Base-by-base conservation (phyloP, 805 yeast genomes). In the Vanderwaltozyma yarrowii region DNA sequence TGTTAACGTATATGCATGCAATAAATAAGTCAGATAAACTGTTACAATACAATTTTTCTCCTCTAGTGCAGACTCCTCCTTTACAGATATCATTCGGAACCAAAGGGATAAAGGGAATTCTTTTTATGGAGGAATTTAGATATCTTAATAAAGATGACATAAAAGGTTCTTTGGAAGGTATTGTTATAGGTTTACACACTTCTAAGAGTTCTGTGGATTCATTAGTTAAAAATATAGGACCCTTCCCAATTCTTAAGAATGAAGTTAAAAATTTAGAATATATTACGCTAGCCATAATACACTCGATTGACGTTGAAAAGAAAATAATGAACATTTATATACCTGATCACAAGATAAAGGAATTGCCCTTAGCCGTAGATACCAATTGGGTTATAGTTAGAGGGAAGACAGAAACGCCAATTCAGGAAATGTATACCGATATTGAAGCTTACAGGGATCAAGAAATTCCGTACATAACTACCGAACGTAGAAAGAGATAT, bases 381-480 rank as follows among this genome's bases (percentile, higher is more conserved):
- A 52, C 52, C 4, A 55, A 49, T 45, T 46, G 75, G 38, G 43
- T 81, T 0, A 38, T 83, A 2, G 66, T 73, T 1, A 70, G 80
- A 44, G 87, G 85, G 1, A 71, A 74, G 32, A 74, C 82, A 0
- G 84, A 78, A 35, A 58, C 80, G 2, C 92, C 95, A 0, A 52
- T 70, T 0, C 65, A 70, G 51, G 85, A 77, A 43, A 38, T 78
- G 2, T 69, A 16, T 52, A 47, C 30, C 17, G 18, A 30, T n/a
- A 16, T 23, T 9, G 32, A 26, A 23, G 41, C 42, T 10, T 42
- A 38, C 19, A 36, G 42, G 12, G 45, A 35, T 26, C 37, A 32
- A 4, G 47, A 48, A 30, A 43, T 61, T n/a, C 80, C 81, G 1
- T 76, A 66, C 53, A 52, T 76, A 0, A 56, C 70, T 5, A 61